phyloP scores from a whole-genome alignment of 2,329 filamentous ascomycete genomes.

The Ceratocystis huliohia region DNA sequence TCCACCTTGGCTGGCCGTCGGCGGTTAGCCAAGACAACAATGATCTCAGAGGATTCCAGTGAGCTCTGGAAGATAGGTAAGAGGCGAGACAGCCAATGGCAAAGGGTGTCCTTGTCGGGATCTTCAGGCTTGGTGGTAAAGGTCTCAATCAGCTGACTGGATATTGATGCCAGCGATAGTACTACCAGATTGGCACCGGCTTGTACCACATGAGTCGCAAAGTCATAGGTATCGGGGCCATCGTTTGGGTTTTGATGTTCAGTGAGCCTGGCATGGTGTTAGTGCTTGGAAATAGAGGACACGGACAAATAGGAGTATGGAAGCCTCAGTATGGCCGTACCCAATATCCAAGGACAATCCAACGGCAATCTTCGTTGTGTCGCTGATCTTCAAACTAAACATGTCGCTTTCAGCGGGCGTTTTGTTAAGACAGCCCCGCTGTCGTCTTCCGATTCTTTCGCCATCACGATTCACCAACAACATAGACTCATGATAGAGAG shows the following conservation, averaged over 20 bases:
- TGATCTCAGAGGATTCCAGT: not conserved
- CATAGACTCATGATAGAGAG: not conserved
- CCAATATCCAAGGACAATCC: not conserved
- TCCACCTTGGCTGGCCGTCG: not conserved
- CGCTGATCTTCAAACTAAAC: not conserved
- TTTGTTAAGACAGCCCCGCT: not conserved
- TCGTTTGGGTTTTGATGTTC: not conserved
- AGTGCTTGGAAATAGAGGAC: not conserved
- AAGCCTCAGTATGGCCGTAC: not conserved
- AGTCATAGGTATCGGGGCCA: not conserved
- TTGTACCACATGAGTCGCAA: not conserved
- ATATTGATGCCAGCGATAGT: not conserved
- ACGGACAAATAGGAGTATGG: not conserved
- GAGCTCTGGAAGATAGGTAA: not conserved
- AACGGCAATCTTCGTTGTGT: not conserved
- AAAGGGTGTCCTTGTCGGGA: not conserved
- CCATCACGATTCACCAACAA: not conserved
- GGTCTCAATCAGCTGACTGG: not conserved
- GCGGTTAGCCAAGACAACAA: not conserved
- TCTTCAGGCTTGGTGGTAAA: conserved; percentile 3
- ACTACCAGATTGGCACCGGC: not conserved
- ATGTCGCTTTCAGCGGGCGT: not conserved
- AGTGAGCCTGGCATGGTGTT: not conserved
- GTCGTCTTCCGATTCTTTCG: not conserved
- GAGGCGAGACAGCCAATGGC: not conserved